Conservation (phyloP, 1,139 yeast genomes). For the Yamadazyma epiphylla region DNA sequence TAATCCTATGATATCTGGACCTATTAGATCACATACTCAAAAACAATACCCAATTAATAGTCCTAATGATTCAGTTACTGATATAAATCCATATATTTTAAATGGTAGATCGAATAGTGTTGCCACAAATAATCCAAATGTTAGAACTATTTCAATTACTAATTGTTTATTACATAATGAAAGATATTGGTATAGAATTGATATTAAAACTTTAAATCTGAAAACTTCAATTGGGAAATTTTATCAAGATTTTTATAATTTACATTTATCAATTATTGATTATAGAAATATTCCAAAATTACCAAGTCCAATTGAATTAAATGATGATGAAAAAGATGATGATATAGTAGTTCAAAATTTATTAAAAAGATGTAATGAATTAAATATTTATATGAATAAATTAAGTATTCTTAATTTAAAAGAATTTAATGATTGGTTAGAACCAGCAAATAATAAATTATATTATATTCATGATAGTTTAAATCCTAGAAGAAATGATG, state of each 20-base stretch:
- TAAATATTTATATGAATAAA: conserved; percentile 30
- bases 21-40: too few relatives aligned
- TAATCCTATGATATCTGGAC: too few relatives aligned
- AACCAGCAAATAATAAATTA: conserved; percentile 10
- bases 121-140: conserved; percentile 3
- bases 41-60: too few relatives aligned
- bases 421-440: conserved; percentile 32
- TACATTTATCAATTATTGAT: conserved; percentile 25
- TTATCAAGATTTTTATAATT: conserved; percentile 43
- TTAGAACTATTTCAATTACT: conserved; percentile 22
- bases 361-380: conserved; percentile 28
- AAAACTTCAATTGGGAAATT: conserved; percentile 33
- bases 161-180: conserved; percentile 34
- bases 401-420: conserved; percentile 14
- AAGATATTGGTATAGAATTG: conserved; percentile 44
- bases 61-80: too few relatives aligned
- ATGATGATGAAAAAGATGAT: conserved; percentile 7
- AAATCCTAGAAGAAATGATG: conserved; percentile 9
- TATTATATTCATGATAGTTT: conserved; percentile 1
- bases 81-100: conserved; percentile 5
- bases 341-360: conserved; percentile 12
- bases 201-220: conserved; percentile 29
- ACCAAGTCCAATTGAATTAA: conserved; percentile 40
- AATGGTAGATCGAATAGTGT: neutral
- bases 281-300: conserved; percentile 30